Conservation (phyloP, 306 rosid species). For the Urtica urens region DNA sequence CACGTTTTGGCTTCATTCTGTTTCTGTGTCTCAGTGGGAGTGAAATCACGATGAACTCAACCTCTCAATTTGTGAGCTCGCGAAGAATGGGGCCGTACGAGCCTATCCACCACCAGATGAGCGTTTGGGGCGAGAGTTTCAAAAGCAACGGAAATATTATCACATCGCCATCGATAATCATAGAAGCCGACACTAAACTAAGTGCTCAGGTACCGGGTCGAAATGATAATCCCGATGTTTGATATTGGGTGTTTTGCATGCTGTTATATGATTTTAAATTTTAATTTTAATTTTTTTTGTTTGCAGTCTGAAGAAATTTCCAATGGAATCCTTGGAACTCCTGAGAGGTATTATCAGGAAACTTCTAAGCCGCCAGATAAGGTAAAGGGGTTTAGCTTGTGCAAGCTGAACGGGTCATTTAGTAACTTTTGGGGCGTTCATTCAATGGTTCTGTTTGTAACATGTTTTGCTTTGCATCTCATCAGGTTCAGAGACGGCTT, state of each 20-base stretch:
- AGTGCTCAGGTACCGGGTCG: constrained; percentile 56
- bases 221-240: too few species aligned
- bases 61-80: constrained; percentile 51
- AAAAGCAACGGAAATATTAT: constrained; percentile 31
- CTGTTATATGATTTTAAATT: constrained; percentile 8
- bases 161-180: constrained; percentile 36
- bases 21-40: too few species aligned
- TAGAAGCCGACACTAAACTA: constrained; percentile 37
- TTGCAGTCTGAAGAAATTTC: constrained; percentile 44
- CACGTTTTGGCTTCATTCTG: not conserved
- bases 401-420: too few species aligned
- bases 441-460: not conserved
- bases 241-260: constrained; percentile 13
- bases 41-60: constrained; percentile 49
- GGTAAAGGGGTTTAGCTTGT: constrained; percentile 15
- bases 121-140: constrained; percentile 78
- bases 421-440: too few species aligned
- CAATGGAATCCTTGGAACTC: constrained; percentile 26
- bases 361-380: constrained; percentile 36
- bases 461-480: not conserved
- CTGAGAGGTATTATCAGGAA: constrained; percentile 31
- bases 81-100: constrained; percentile 66
- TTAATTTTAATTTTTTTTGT: constrained; percentile 10
- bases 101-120: constrained; percentile 71
- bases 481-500: constrained; percentile 80